These are phyloP conservation scores for Triticum turgidum DNA, from an alignment of 176 grass and related monocot species.

Conservation along the genomic window DNA sequence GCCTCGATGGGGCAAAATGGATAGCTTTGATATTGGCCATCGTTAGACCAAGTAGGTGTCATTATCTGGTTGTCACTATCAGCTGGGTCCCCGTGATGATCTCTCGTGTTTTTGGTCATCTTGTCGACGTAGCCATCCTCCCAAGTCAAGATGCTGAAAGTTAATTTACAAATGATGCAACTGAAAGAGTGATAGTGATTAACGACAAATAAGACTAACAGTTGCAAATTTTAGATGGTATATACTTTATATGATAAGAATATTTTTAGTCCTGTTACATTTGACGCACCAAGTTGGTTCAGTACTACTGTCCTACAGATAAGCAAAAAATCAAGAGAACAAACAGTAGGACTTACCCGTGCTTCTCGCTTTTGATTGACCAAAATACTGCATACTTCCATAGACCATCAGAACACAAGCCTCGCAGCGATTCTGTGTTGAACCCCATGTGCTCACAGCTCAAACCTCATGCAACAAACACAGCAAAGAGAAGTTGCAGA, in stretches of 20 bases:
- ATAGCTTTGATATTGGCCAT: slow-evolving; percentile 33
- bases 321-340: not conserved
- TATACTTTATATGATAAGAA: not conserved
- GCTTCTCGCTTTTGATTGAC: slow-evolving; percentile 35
- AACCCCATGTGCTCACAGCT: not conserved
- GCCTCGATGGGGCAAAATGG: slow-evolving; percentile 37
- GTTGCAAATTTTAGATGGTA: not conserved
- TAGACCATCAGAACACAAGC: slow-evolving; percentile 52
- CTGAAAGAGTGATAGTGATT: slow-evolving; percentile 3
- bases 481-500: not conserved
- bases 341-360: slow-evolving; percentile 48
- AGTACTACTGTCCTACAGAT: not conserved
- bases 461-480: slow-evolving; percentile 26
- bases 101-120: not conserved
- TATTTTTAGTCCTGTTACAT: not conserved
- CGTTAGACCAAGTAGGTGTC: slow-evolving; percentile 22
- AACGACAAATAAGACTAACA: not conserved
- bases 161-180: slow-evolving; percentile 29
- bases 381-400: slow-evolving; percentile 80
- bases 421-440: slow-evolving; percentile 32
- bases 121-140: slow-evolving; percentile 53
- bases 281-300: not conserved
- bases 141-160: slow-evolving; percentile 65
- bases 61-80: slow-evolving; percentile 24
- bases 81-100: slow-evolving; percentile 16